Percentiles rank a stretch among this genome's conserved stretches.
Conservation (phyloP, 2,329 filamentous ascomycete genomes). For the Xylaria sp. region DNA sequence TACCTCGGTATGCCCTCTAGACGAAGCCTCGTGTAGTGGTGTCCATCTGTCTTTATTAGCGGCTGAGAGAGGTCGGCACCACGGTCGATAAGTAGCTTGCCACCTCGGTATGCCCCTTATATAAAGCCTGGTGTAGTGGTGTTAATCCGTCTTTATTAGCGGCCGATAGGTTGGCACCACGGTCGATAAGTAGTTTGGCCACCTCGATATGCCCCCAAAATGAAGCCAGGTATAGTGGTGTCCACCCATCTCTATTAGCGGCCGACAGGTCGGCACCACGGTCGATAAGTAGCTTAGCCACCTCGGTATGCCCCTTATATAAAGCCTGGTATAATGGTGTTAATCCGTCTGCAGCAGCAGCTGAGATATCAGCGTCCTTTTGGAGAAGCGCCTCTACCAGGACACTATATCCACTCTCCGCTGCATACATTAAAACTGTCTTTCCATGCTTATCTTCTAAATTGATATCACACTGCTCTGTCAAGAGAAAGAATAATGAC, state of each 20-base stretch:
- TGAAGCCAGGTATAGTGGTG: background rate
- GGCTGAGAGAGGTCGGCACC: background rate
- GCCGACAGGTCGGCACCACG: background rate
- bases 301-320: background rate
- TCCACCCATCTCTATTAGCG: background rate
- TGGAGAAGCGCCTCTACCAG: background rate
- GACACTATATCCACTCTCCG: background rate
- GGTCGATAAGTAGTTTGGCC: background rate
- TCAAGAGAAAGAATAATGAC: background rate
- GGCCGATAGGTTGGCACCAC: background rate
- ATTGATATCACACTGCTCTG: background rate
- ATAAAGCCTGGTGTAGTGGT: background rate
- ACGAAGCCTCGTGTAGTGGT: constrained; percentile 23
- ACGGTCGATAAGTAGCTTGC: background rate
- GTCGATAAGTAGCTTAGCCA: background rate
- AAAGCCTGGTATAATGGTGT: background rate
- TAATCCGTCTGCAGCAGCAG: background rate
- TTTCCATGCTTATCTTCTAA: background rate
- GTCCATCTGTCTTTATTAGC: constrained; percentile 13
- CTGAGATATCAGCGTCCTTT: background rate
- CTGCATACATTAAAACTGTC: background rate
- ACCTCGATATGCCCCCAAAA: background rate
- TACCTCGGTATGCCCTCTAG: constrained; percentile 34
- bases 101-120: background rate
- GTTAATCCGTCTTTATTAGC: background rate